phyloP scores from a whole-genome alignment of 2,329 filamentous ascomycete genomes.

The Trichoderma asperellum region DNA sequence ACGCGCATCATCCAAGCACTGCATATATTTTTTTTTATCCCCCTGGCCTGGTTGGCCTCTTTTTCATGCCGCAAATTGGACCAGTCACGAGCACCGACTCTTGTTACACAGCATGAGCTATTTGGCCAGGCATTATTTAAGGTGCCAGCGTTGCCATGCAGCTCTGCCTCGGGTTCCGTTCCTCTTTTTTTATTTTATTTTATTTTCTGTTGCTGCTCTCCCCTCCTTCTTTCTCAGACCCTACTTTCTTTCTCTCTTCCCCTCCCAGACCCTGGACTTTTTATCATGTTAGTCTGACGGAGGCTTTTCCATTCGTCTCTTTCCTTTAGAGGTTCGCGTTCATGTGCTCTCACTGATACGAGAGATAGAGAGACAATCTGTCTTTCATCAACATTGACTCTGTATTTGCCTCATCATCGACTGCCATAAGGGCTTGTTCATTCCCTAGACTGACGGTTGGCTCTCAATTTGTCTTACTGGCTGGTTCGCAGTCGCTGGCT shows the following conservation, averaged over 20 bases:
- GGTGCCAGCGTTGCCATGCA: slow-evolving; percentile 14
- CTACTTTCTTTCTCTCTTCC: neutral
- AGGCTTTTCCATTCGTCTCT: neutral
- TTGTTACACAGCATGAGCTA: slow-evolving; percentile 22
- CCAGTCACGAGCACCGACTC: slow-evolving; percentile 17
- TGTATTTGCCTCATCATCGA: neutral
- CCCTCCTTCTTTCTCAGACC: neutral
- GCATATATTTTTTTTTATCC: neutral
- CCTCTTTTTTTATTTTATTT: neutral
- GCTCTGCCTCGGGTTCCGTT: slow-evolving; percentile 1
- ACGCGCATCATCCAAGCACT: neutral
- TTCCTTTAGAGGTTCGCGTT: neutral
- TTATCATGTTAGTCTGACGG: neutral
- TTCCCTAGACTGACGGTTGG: neutral
- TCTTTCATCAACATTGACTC: neutral
- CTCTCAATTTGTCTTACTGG: neutral
- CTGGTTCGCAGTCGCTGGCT: neutral
- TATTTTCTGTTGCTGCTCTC: neutral
- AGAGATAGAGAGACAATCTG: neutral
- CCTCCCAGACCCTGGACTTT: neutral
- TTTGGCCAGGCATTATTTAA: slow-evolving; percentile 20
- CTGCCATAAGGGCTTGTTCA: neutral
- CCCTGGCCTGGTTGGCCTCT: neutral
- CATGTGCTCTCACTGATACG: neutral
- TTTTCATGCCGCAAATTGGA: slow-evolving; percentile 1